Evolutionary conservation across 768 basidiomycete species (phyloP).

Genomic region (Hericium coralloides): DNA sequence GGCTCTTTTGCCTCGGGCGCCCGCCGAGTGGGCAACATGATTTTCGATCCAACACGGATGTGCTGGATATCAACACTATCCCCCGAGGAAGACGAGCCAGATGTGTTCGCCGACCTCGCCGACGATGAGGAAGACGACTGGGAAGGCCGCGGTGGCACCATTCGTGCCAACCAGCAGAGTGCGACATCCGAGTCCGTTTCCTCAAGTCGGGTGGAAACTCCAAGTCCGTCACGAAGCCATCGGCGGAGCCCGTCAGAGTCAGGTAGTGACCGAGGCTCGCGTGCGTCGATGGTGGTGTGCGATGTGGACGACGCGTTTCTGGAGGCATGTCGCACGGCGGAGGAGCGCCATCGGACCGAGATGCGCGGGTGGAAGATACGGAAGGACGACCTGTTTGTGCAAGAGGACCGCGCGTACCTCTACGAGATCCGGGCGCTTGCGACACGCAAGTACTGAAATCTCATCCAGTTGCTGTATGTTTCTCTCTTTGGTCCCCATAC

Average conservation of each 20-base stretch:
- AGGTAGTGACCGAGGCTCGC: slow-evolving; percentile 71
- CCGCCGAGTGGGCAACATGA: slow-evolving; percentile 94
- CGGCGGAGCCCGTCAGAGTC: slow-evolving; percentile 65
- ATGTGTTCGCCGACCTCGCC: slow-evolving; percentile 88
- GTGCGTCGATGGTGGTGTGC: slow-evolving; percentile 69
- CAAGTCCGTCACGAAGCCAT: slow-evolving; percentile 55
- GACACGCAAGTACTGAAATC: slow-evolving; percentile 56
- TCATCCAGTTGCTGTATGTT: not conserved
- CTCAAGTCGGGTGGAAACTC: slow-evolving; percentile 29
- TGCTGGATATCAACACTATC: slow-evolving; percentile 86
- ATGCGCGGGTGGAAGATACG: slow-evolving; percentile 68
- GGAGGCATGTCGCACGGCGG: slow-evolving; percentile 63
- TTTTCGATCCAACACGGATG: slow-evolving; percentile 92
- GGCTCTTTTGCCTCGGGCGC: slow-evolving; percentile 69
- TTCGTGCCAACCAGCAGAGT: slow-evolving; percentile 47
- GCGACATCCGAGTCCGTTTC: slow-evolving; percentile 18
- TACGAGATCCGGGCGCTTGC: slow-evolving; percentile 82
- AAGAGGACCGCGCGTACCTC: slow-evolving; percentile 55
- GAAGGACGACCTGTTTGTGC: slow-evolving; percentile 17
- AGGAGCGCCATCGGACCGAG: slow-evolving; percentile 74
- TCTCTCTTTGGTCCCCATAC: not conserved
- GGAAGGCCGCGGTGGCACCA: slow-evolving; percentile 72
- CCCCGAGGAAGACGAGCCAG: slow-evolving; percentile 88
- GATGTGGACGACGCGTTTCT: slow-evolving; percentile 72
- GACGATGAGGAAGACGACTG: slow-evolving; percentile 86